Evolutionary conservation across 202 grass and related monocot species (phyloP).

Genomic region (Saccharum hybrid): DNA sequence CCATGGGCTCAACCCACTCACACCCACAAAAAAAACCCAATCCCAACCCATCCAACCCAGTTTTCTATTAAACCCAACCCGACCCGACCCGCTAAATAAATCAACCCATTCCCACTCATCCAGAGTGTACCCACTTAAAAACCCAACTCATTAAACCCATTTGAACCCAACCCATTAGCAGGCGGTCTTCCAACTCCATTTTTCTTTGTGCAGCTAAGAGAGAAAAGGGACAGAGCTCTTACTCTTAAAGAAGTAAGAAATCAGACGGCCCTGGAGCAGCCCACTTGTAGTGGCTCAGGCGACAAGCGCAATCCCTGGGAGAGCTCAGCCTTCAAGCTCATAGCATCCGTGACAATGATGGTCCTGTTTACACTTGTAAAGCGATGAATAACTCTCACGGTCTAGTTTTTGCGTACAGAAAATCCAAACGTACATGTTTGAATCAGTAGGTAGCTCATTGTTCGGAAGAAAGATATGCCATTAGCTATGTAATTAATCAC

Average conservation of each 20-base stretch:
- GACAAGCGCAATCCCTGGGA: conserved; percentile 60
- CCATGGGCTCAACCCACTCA: no score
- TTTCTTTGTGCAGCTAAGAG: conserved; percentile 47
- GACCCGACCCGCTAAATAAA: no score
- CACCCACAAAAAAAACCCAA: no score
- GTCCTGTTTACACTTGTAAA: conserved; percentile 50
- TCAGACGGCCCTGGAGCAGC: conserved; percentile 43
- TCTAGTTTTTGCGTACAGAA: background rate
- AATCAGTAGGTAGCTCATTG: background rate
- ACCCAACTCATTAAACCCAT: no score
- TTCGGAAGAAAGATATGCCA: background rate
- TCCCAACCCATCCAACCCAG: no score
- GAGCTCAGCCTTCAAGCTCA: conserved; percentile 55
- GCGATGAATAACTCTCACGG: conserved; percentile 23
- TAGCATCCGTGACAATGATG: conserved; percentile 65
- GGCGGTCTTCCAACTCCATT: background rate
- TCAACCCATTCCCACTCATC: no score
- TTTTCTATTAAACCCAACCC: no score
- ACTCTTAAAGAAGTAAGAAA: conserved; percentile 47
- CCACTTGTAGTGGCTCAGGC: background rate
- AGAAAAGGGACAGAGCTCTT: conserved; percentile 50
- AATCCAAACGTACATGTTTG: background rate
- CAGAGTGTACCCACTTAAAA: no score
- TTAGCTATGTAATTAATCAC: background rate
- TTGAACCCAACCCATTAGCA: no score